Evolutionary conservation across 1,284 basidiomycete species (phyloP), one percentile per base, ranked within the genome.

Genomic region (Neolentinus lepideus): DNA sequence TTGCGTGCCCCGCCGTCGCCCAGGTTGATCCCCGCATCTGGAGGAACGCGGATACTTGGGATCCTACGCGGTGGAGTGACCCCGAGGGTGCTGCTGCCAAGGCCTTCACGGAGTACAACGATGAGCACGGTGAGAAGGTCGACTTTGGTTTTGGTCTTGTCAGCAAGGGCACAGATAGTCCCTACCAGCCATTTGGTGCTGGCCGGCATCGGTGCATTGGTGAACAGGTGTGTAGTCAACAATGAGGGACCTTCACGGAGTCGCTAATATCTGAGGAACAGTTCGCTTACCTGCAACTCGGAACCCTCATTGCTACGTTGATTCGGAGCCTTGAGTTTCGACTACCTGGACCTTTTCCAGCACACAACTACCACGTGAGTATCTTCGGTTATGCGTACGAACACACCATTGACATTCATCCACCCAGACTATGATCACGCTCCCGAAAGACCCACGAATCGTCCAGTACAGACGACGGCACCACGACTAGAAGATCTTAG

Each of bases 141-240:
- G 96, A 99, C 71, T 99, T 90, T 65, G 97, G 96, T 0, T 99
- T 94, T 69, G 97, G 96, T 54, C 83, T 83, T 63, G 92, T 97
- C 47, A 91, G 88, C 71, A 96, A 95, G 72, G 93, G 93, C 52
- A 95, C 93, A 11, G 90, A 93, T 60, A 90, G 85, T 58, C 85
- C 87, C 29, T 98, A 98, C 69, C 89, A 96, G 67, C 97, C 96
- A 1, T 99, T 99, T 66, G 97, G 96, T 57, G 95, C 96, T 48
- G 96, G 94, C 25, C 79, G 92, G 62, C 94, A 98, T 73, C 78
- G 94, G 56, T 98, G 95, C 71, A 96, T 97, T 61, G 94, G 94
- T 61, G 94, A 97, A 74, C 92, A 89, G 77, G 85, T 86, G 58
- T 59, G 77, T 69, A 22, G 4, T 25, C 47, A 6, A 6, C 29